Percentiles rank a stretch among this genome's conserved stretches.
Conservation (phyloP, 2,329 filamentous ascomycete species). For the Neurospora sp. region DNA sequence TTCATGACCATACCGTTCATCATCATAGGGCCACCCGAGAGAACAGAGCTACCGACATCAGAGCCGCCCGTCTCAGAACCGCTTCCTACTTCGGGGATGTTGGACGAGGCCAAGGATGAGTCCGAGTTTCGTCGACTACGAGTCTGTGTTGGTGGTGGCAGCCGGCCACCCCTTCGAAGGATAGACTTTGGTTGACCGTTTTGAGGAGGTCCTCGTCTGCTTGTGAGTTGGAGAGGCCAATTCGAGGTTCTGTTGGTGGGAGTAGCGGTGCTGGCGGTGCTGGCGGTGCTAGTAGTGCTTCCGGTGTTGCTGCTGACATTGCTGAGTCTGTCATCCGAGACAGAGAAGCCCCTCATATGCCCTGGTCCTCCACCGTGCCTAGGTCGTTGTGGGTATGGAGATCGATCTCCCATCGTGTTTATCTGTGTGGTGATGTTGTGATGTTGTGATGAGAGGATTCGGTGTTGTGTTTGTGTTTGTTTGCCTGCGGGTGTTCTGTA, state of each 20-base stretch:
- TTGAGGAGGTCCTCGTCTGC: not conserved
- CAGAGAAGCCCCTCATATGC: slow-evolving; percentile 5
- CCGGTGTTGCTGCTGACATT: slow-evolving; percentile 14
- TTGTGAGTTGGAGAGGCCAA: slow-evolving; percentile 7
- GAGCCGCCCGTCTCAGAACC: slow-evolving; percentile 13
- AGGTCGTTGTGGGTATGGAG: slow-evolving; percentile 14
- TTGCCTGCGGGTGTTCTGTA: not conserved
- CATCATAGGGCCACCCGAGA: not conserved
- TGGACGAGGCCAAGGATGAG: slow-evolving; percentile 19
- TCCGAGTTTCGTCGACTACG: slow-evolving; percentile 19
- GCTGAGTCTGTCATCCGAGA: slow-evolving; percentile 10
- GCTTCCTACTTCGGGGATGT: slow-evolving; percentile 12
- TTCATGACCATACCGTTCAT: not conserved
- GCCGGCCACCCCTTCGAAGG: slow-evolving; percentile 12
- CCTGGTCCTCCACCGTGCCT: slow-evolving; percentile 11
- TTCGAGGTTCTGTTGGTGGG: slow-evolving; percentile 1
- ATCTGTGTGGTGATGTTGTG: not conserved
- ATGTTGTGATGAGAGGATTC: not conserved
- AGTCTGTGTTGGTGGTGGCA: slow-evolving; percentile 3
- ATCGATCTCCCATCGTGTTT: slow-evolving; percentile 16
- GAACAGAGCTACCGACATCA: not conserved
- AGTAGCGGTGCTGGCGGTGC: slow-evolving; percentile 6
- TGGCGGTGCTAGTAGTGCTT: slow-evolving; percentile 10
- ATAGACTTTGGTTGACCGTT: slow-evolving; percentile 12
- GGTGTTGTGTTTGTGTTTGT: not conserved